Base-by-base conservation (phyloP, 1,284 basidiomycete species). In the Cutaneotrichosporon mucoides region DNA sequence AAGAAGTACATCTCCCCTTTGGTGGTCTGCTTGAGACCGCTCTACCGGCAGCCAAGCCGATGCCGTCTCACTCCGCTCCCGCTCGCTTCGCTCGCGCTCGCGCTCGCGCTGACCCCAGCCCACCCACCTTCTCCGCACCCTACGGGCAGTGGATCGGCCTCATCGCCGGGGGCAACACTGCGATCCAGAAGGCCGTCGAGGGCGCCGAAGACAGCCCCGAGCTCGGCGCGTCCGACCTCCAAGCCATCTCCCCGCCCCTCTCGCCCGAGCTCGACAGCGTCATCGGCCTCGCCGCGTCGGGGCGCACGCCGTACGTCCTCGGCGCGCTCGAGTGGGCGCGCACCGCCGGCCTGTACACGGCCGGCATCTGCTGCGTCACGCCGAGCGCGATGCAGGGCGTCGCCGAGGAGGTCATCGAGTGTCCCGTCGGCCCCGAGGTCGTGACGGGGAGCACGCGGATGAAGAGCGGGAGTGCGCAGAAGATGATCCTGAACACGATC, bases 401-500 rank as follows among this genome's bases (percentile, higher is more conserved):
- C 10, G 55, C 45, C 36, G 59, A 64, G 7, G 36, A 57, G n/a
- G 52, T 56, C 33, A 59, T 67, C 50, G 66, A 67, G 50, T 67
- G 66, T 33, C 56, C 59, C 41, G 63, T 65, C 37, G 66, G 66
- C 0, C 44, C 59, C 15, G 66, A 67, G 55, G 66, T 63, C 16
- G 64, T 67, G 11, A 65, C 66, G 13, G 66, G 66, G 9, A 60
- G 56, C 45, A 67, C 66, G 16, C 38, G 66, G 47, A 63, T 67
- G 61, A 67, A 67, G 61, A 48, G 47, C 15, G 66, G 63, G 1
- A 67, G 61, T 15, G 66, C 66, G 38, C 54, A 56, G 24, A 67
- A 67, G 59, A 63, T 67, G 66, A 59, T 67, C 10, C 61, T 67
- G 37, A 67, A 67, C 53, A 67, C 65, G 66, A 55, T 67, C 37